These are phyloP conservation scores for Aspergillus tubingensis DNA, from an alignment of 2,329 filamentous ascomycete species.

Conservation along the genomic window DNA sequence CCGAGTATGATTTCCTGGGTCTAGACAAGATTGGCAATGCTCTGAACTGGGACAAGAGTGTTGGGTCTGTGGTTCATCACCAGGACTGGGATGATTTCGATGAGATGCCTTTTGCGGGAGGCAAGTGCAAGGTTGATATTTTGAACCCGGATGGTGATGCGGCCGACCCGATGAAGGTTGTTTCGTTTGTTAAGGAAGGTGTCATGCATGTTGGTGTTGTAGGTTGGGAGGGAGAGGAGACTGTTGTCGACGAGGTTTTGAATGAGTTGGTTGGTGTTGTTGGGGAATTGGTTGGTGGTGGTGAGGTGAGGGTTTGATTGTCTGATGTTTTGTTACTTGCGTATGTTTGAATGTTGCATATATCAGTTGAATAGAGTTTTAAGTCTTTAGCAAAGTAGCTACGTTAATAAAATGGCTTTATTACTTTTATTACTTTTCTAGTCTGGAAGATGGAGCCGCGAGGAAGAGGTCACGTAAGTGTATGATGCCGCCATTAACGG, in stretches of 20 bases:
- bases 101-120: slow-evolving; percentile 40
- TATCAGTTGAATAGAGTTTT: too few species aligned
- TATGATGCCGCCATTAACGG: too few species aligned
- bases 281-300: slow-evolving; percentile 35
- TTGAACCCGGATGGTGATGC: slow-evolving; percentile 59
- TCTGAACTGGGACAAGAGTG: slow-evolving; percentile 34
- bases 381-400: too few species aligned
- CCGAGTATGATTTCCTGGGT: slow-evolving; percentile 55
- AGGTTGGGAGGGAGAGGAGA: slow-evolving; percentile 52
- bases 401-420: too few species aligned
- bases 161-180: slow-evolving; percentile 34
- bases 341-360: too few species aligned
- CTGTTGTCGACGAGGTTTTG: slow-evolving; percentile 54
- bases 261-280: slow-evolving; percentile 52
- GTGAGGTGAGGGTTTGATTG: background rate
- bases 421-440: too few species aligned
- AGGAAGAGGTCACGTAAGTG: too few species aligned
- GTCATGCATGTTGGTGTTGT: slow-evolving; percentile 62
- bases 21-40: slow-evolving; percentile 51
- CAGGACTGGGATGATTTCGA: slow-evolving; percentile 66
- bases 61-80: slow-evolving; percentile 59
- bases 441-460: too few species aligned
- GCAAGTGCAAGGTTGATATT: slow-evolving; percentile 55
- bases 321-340: too few species aligned
- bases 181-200: slow-evolving; percentile 55